Base-by-base conservation (phyloP, 441 rosid species). In the Populus hybrid region DNA sequence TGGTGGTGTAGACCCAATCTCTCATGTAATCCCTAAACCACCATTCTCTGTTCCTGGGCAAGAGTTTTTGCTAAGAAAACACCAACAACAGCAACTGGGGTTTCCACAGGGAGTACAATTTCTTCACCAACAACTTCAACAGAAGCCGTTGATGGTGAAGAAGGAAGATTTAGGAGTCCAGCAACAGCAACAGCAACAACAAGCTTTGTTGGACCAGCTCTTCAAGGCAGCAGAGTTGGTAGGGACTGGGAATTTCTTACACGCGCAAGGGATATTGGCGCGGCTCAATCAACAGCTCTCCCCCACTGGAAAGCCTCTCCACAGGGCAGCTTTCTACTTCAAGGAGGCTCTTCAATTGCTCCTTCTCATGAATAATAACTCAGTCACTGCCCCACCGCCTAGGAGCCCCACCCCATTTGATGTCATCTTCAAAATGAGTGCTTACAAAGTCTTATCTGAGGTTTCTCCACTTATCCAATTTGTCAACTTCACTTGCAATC, bases 261-360 rank as follows among this genome's bases (percentile, higher is more conserved):
- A 83, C 91, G 99, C 98, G 95, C 99, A 96, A 88, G 96, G 87
- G 99, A 96, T 96, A 96, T 96, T 96, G 99, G 99, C 99, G 99
- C 99, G 99, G 99, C 99, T 96, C 98, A 96, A 96, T 96, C 99
- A 96, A 88, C 90, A 90, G 87, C 97, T 95, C 90, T 88, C 95
- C 74, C 85, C 93, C 16, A 74, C 74, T 5, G 95, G 93, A 42
- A 88, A 86, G 91, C 93, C 95, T 78, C 83, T 83, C 65, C 83
- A 80, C 16, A 85, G 93, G 88, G 92, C 90, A 74, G 91, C 89
- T 87, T 86, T 86, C 85, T 89, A 88, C 85, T 89, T 89, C 88
- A 90, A 83, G 86, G 95, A 91, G 88, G 95, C 95, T 72, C 83
- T 91, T 72, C 91, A 87, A 76, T 77, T 84, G 74, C 84, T 86